Conservation (phyloP, 1,284 basidiomycete species). For the Trichosporon sp. region DNA sequence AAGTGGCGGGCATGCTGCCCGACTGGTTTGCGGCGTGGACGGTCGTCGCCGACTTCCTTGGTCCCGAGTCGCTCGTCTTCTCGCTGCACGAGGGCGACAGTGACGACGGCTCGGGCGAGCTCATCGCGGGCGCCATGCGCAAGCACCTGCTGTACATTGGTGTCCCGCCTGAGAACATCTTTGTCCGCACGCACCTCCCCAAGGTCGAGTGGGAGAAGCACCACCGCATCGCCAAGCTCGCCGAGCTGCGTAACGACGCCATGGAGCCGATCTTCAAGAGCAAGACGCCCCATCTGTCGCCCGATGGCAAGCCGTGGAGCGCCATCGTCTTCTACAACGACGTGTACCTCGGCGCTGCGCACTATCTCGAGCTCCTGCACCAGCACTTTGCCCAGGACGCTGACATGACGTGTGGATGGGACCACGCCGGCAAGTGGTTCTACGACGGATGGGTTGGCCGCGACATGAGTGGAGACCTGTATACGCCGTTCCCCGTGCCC, state of each 20-base stretch:
- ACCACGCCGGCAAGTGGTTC: conserved; percentile 48
- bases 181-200: conserved; percentile 34
- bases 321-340: conserved; percentile 50
- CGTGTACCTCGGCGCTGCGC: conserved; percentile 46
- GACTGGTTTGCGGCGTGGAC: conserved; percentile 47
- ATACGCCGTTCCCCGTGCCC: conserved; percentile 43
- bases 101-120: conserved; percentile 29
- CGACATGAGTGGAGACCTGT: conserved; percentile 46
- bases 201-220: conserved; percentile 36
- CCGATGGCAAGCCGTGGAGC: conserved; percentile 41
- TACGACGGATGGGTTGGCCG: conserved; percentile 51
- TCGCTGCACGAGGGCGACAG: conserved; percentile 40
- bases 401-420: conserved; percentile 50
- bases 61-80: conserved; percentile 38
- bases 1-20: conserved; percentile 43
- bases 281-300: conserved; percentile 27
- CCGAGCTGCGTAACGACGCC: conserved; percentile 47
- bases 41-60: conserved; percentile 40
- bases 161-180: conserved; percentile 42
- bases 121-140: conserved; percentile 34
- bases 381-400: conserved; percentile 48
- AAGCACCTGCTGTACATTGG: conserved; percentile 40
- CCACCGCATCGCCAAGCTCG: conserved; percentile 47
- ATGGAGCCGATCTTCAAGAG: conserved; percentile 45
- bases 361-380: conserved; percentile 49